A percentile compares a stretch with the other conserved stretches of the same genome.
Evolutionary conservation across 495 filamentous ascomycete species (phyloP).

Genomic region (Aspergillus incahuasiensis): DNA sequence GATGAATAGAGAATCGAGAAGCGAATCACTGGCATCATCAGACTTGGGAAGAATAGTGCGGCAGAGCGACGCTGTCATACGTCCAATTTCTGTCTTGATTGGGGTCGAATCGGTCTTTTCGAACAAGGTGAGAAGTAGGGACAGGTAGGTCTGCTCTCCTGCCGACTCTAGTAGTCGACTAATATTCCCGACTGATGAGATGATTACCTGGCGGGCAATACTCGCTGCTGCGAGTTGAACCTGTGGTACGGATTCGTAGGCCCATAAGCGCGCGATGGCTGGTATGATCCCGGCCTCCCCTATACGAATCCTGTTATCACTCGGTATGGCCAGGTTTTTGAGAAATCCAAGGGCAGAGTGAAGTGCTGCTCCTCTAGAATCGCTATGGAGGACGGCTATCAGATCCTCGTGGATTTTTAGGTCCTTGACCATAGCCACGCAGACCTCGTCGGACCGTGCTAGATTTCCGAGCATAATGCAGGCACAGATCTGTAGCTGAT

Average conservation of each 20-base stretch:
- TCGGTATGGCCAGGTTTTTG: slow-evolving; percentile 72
- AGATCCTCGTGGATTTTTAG: slow-evolving; percentile 52
- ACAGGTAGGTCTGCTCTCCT: slow-evolving; percentile 48
- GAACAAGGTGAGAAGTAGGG: slow-evolving; percentile 55
- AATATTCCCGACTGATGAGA: slow-evolving; percentile 56
- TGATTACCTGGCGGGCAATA: slow-evolving; percentile 61
- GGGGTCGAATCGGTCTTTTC: slow-evolving; percentile 55
- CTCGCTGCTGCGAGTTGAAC: slow-evolving; percentile 66
- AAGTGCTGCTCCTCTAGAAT: slow-evolving; percentile 48
- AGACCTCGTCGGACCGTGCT: slow-evolving; percentile 64
- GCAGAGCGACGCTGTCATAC: slow-evolving; percentile 60
- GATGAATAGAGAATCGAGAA: slow-evolving; percentile 48
- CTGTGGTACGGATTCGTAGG: slow-evolving; percentile 56
- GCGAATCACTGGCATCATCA: slow-evolving; percentile 13
- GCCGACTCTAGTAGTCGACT: slow-evolving; percentile 33
- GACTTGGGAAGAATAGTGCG: slow-evolving; percentile 48
- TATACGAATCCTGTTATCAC: slow-evolving; percentile 55
- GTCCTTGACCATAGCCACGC: slow-evolving; percentile 50
- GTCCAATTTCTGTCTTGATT: slow-evolving; percentile 69
- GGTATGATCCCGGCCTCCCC: slow-evolving; percentile 49
- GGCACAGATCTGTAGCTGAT: slow-evolving; percentile 64
- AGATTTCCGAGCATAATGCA: slow-evolving; percentile 76
- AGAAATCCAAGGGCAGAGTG: slow-evolving; percentile 69
- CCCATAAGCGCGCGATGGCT: slow-evolving; percentile 58
- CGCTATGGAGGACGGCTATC: slow-evolving; percentile 45